Conservation (phyloP, 305 asterid genomes). For the Andrographis paniculata region DNA sequence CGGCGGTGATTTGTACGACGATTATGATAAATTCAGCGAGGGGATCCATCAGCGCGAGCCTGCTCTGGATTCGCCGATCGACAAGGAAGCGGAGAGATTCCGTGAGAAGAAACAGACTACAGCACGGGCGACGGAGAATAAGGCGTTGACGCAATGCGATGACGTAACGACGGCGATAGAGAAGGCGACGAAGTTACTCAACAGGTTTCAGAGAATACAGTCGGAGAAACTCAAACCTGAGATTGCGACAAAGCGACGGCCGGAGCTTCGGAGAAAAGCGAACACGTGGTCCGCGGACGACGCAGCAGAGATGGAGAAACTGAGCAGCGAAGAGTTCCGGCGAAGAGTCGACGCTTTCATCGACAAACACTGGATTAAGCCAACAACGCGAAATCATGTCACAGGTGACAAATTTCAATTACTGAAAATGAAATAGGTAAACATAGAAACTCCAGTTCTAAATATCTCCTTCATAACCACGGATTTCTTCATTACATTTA, state of each 20-base stretch:
- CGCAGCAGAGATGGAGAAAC: conserved; percentile 34
- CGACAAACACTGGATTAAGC: conserved; percentile 33
- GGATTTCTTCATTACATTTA: no score
- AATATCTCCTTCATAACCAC: no score
- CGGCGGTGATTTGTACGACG: conserved; percentile 33
- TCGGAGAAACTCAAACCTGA: conserved; percentile 65
- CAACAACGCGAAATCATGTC: conserved; percentile 3
- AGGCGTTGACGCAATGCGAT: conserved; percentile 25
- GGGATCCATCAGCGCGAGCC: conserved; percentile 13
- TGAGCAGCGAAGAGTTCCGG: conserved; percentile 71
- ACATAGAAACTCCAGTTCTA: no score
- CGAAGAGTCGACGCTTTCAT: conserved; percentile 58
- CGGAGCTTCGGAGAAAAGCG: conserved; percentile 33
- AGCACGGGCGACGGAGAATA: conserved; percentile 17
- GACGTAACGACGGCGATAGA: conserved; percentile 42
- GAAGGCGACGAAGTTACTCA: conserved; percentile 43
- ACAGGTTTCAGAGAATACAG: conserved; percentile 64
- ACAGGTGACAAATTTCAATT: conserved; percentile 11
- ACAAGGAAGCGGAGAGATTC: background rate
- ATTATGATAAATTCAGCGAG: conserved; percentile 34
- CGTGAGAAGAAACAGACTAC: conserved; percentile 32
- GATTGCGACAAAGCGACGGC: conserved; percentile 25
- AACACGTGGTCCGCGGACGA: conserved; percentile 17
- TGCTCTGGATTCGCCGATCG: conserved; percentile 9
- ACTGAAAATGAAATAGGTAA: conserved; percentile 15